Conservation (phyloP, 2,329 filamentous ascomycete species). For the Trichoderma gracile region DNA sequence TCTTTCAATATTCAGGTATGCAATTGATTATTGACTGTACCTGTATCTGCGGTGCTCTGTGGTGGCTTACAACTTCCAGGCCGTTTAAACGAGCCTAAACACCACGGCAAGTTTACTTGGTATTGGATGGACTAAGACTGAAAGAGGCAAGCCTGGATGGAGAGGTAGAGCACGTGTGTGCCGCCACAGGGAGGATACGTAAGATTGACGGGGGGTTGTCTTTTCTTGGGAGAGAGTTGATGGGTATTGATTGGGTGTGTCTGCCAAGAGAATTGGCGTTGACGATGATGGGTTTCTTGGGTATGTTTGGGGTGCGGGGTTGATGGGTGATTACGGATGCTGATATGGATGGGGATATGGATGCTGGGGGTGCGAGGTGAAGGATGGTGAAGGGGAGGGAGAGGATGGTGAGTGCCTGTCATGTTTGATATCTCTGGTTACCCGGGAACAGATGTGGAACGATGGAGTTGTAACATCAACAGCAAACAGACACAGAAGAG, state of each 20-base stretch:
- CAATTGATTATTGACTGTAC: no score
- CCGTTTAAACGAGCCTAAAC: no score
- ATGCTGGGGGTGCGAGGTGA: neutral
- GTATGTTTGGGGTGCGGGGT: conserved; percentile 5
- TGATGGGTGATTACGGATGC: neutral
- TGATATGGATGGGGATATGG: neutral
- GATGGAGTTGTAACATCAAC: no score
- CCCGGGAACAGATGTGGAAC: no score
- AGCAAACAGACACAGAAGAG: no score
- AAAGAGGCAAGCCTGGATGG: neutral
- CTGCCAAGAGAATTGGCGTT: conserved; percentile 20
- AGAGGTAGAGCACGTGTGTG: conserved; percentile 14
- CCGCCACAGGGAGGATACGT: conserved; percentile 22
- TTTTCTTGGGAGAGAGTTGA: no score
- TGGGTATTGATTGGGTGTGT: neutral
- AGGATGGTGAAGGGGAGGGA: no score
- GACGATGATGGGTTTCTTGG: neutral
- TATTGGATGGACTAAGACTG: neutral
- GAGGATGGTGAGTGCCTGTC: neutral
- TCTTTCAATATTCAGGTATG: no score
- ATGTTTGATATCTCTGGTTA: no score
- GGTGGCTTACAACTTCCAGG: neutral
- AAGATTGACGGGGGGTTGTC: conserved; percentile 13
- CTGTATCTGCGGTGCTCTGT: no score
- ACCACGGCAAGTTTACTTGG: neutral